These are phyloP conservation scores for Lactifluus piperatus DNA, from an alignment of 768 basidiomycete species.

Conservation along the genomic window DNA sequence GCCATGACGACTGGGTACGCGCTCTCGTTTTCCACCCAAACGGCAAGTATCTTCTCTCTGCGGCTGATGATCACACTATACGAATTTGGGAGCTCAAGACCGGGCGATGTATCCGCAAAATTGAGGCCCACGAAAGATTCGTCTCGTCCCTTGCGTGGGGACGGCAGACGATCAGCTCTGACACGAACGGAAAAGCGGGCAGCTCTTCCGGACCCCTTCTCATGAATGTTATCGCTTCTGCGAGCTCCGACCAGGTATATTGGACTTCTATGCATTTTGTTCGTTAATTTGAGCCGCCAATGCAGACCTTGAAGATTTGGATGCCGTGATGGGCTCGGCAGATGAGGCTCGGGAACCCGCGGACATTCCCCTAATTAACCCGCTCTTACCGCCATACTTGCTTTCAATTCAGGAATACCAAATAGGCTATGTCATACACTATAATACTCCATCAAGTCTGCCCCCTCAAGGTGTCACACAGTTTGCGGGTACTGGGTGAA, in stretches of 20 bases:
- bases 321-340: slow-evolving; percentile 11
- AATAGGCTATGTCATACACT: slow-evolving; percentile 11
- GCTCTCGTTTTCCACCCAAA: slow-evolving; percentile 49
- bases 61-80: slow-evolving; percentile 51
- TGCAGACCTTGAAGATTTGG: slow-evolving; percentile 21
- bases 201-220: slow-evolving; percentile 8
- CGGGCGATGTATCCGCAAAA: slow-evolving; percentile 36
- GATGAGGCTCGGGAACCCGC: not conserved
- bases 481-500: slow-evolving; percentile 4
- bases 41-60: slow-evolving; percentile 48
- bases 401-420: slow-evolving; percentile 14
- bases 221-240: slow-evolving; percentile 20
- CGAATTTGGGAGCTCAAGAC: slow-evolving; percentile 49
- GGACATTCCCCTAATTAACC: slow-evolving; percentile 5
- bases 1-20: slow-evolving; percentile 51
- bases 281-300: not conserved
- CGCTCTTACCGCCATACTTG: slow-evolving; percentile 7
- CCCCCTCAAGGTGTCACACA: slow-evolving; percentile 4
- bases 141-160: slow-evolving; percentile 20
- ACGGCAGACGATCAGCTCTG: slow-evolving; percentile 13
- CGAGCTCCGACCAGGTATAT: slow-evolving; percentile 19
- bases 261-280: not conserved
- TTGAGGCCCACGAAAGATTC: slow-evolving; percentile 20
- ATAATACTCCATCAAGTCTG: slow-evolving; percentile 8
- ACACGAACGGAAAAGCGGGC: slow-evolving; percentile 13